Base-by-base conservation (phyloP, 148 eudicot genomes). In the Camellia japonica region DNA sequence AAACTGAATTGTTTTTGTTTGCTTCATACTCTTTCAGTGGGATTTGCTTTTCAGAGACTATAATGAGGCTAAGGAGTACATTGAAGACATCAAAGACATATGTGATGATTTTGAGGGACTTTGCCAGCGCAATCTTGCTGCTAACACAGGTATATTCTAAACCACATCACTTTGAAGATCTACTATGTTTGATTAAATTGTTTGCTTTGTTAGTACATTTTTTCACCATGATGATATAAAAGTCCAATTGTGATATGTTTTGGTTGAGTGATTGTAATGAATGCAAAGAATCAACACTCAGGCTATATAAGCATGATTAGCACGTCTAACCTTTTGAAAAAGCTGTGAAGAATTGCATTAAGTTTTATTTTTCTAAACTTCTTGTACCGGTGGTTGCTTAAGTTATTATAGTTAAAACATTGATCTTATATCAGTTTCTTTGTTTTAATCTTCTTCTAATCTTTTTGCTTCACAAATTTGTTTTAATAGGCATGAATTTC, bases 61-160 rank as follows among this genome's bases (percentile, higher is more conserved):
- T 86, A 82, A 87, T 20, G 98, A 91, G 78, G 99, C 98, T 44
- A 89, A 84, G 83, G 97, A 88, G 83, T 88, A 83, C 62, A 97
- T 97, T 74, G 98, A 91, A 84, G 99, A 94, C 78, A 82, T 97
- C 73, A 91, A 88, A 84, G 95, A 92, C 79, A 91, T 93, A 83
- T 87, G 93, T 86, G 99, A 92, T 82, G 95, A 94, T 83, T 97
- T 94, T 87, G 99, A 97, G 92, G 91, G 86, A 77, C 90, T 97
- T 71, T 97, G 99, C 88, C 99, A 94, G 86, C 88, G 93, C 16
- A 97, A 97, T 87, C 99, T 97, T 82, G 98, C 97, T 72, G 98
- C 97, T 78, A 97, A 97, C 85, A 90, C 99, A 78, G 99, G 99
- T 97, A 82, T 54, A 55, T 46, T 61, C 54, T 69, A 52, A 52